phyloP scores from a whole-genome alignment of 2,329 filamentous ascomycete genomes.

The Scytalidium lignicola region DNA sequence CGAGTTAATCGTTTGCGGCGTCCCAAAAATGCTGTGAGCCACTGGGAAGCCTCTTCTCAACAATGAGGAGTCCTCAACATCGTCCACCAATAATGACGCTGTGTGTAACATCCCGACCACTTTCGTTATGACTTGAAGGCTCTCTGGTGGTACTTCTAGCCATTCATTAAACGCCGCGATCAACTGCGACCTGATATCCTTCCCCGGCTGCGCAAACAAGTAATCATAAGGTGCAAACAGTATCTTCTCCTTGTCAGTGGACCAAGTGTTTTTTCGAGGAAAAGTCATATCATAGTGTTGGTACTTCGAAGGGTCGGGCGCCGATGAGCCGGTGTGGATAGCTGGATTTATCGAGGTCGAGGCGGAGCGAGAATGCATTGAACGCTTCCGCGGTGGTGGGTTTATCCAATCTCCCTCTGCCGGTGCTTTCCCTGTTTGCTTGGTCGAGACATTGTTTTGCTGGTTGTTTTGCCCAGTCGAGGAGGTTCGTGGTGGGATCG shows the following conservation, averaged over 20 bases:
- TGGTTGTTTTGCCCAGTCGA: conserved; percentile 47
- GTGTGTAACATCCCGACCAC: conserved; percentile 85
- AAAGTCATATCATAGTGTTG: conserved; percentile 25
- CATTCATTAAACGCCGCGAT: conserved; percentile 78
- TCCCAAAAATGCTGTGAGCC: conserved; percentile 78
- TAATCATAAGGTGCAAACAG: conserved; percentile 78
- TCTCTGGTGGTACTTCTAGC: conserved; percentile 67
- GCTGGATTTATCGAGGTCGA: conserved; percentile 17
- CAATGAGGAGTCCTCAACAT: conserved; percentile 77
- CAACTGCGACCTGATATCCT: conserved; percentile 76
- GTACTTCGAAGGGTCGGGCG: conserved; percentile 21
- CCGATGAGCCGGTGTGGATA: conserved; percentile 11
- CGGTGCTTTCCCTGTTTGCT: conserved; percentile 45
- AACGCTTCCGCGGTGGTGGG: not conserved
- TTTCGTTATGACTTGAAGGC: conserved; percentile 68
- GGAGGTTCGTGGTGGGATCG: conserved; percentile 69
- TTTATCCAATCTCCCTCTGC: conserved; percentile 57
- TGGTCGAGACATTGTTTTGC: conserved; percentile 19
- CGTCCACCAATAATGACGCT: conserved; percentile 76
- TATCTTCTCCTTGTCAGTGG: conserved; percentile 69
- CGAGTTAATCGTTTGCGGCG: conserved; percentile 83
- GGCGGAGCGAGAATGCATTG: not conserved
- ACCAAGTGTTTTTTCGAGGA: conserved; percentile 46
- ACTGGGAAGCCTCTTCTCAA: conserved; percentile 76
- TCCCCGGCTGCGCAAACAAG: conserved; percentile 71